Evolutionary conservation across 768 basidiomycete species (phyloP), one percentile per base, ranked within the genome.

Genomic region (Leucogyrophana mollusca): DNA sequence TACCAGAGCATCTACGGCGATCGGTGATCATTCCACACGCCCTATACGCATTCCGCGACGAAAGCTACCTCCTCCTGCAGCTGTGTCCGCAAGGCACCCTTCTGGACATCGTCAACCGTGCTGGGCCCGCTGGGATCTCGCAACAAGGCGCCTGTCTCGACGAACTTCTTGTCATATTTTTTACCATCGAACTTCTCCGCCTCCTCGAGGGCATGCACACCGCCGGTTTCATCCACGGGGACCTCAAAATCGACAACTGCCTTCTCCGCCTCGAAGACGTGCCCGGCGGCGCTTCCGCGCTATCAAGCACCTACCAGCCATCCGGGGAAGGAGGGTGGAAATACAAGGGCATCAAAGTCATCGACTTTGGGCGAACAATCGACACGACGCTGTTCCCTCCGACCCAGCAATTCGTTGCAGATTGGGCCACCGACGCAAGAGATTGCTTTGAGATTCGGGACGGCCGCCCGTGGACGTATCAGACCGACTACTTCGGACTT

Each of bases 161-260:
- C 58, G 96, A 99, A 62, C 76, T 95, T 4, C 77, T 98, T 43
- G 93, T 92, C 35, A 79, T 95, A 62, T 99, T 98, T 77, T 99
- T 98, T 77, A 77, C 88, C 20, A 77, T 95, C 58, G 96, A 98
- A 65, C 79, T 98, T 5, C 67, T 97, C 32, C 84, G 85, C 21
- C 68, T 89, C 9, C 67, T 97, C 34, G 93, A 94, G 59, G 83
- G 77, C 14, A 79, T 97, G 62, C 96, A 98, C 63, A 46, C 60
- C 13, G 71, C 76, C 0, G 90, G 92, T 9, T 90, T 98, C 70
- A 90, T 99, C 55, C 96, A 99, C 58, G 95, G 96, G 24, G 96
- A 99, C 69, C 78, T 99, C 52, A 99, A 99, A 73, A 96, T 98
- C 64, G 96, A 99, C 70, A 99, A 99, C 69, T 96, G 94, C 62